Conservation (phyloP, 176 grass and related monocot species). For the Chloris gayana region DNA sequence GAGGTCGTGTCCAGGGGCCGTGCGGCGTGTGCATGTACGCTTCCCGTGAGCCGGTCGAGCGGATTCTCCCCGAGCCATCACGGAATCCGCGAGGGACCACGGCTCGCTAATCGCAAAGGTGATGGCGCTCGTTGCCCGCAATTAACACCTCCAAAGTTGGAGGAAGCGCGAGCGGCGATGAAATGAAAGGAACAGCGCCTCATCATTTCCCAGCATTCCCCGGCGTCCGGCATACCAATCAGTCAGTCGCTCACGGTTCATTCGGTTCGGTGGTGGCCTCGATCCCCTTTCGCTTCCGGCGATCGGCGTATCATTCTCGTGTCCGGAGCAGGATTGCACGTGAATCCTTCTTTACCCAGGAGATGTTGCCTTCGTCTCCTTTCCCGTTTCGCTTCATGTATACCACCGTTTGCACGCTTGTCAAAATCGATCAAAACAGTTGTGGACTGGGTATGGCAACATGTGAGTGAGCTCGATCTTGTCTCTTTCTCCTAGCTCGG, state of each 20-base stretch:
- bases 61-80: background rate
- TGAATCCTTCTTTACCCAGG: background rate
- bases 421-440: background rate
- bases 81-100: conserved; percentile 19
- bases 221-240: background rate
- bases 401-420: too few relatives aligned
- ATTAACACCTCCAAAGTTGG: conserved; percentile 53
- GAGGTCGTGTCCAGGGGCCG: background rate
- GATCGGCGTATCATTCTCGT: background rate
- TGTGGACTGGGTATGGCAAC: background rate
- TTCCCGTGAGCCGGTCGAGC: background rate
- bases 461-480: background rate
- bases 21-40: background rate
- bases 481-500: background rate
- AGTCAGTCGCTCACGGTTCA: background rate
- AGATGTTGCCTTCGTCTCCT: background rate
- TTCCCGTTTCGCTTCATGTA: background rate
- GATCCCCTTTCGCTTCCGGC: background rate
- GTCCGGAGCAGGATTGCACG: background rate
- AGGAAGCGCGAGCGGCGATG: background rate
- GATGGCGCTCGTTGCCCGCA: background rate
- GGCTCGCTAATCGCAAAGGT: background rate
- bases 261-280: background rate
- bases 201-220: background rate
- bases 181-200: background rate